phyloP scores from a whole-genome alignment of 495 filamentous ascomycete species.

The Astrothelium macrocarpum region DNA sequence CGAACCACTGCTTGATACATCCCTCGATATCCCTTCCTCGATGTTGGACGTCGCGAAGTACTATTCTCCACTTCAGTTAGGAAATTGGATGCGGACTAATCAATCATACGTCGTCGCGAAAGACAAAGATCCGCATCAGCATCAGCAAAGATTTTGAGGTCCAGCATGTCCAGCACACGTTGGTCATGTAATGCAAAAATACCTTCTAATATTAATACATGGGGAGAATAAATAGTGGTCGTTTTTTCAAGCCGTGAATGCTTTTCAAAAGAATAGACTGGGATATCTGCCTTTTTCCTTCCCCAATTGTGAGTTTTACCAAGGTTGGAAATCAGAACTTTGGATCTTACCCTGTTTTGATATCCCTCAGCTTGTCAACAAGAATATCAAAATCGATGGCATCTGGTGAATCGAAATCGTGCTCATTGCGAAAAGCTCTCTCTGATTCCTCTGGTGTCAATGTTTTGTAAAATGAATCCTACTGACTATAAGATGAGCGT shows the following conservation, averaged over 20 bases:
- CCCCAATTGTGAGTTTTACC: background rate
- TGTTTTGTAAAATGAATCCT: conserved; percentile 96
- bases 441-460: conserved; percentile 62
- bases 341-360: conserved; percentile 74
- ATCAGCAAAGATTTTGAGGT: conserved; percentile 96
- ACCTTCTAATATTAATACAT: conserved; percentile 89
- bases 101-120: conserved; percentile 69
- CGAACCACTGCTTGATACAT: conserved; percentile 96
- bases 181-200: conserved; percentile 91
- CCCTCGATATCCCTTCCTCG: conserved; percentile 83
- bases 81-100: background rate
- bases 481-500: conserved; percentile 6
- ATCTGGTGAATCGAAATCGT: conserved; percentile 89
- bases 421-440: conserved; percentile 77
- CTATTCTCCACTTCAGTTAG: conserved; percentile 36
- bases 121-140: conserved; percentile 92
- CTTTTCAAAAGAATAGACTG: conserved; percentile 88
- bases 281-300: conserved; percentile 88
- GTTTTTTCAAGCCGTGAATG: conserved; percentile 73
- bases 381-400: conserved; percentile 92
- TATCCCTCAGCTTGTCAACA: conserved; percentile 66
- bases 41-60: conserved; percentile 76
- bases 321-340: background rate
- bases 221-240: conserved; percentile 85
- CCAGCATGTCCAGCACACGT: conserved; percentile 74